Conservation (phyloP, 371 early-diverging fungal genomes). For the Mucor racemosus region DNA sequence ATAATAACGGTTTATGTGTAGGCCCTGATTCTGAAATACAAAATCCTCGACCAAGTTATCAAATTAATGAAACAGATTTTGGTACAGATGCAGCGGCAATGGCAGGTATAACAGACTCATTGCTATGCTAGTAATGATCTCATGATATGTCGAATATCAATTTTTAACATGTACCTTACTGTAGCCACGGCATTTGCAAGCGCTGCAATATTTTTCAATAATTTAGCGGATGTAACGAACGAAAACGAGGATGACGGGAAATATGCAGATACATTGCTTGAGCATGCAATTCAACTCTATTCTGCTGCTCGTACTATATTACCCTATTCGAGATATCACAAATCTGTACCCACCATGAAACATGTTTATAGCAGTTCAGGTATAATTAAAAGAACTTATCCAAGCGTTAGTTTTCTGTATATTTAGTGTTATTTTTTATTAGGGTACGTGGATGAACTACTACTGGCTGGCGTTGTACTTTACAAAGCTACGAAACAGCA, state of each 20-base stretch:
- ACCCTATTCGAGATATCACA: constrained; percentile 47
- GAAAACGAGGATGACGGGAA: constrained; percentile 36
- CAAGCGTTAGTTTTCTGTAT: no score
- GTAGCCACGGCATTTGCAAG: constrained; percentile 57
- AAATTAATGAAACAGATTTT: constrained; percentile 44
- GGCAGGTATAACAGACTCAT: constrained; percentile 25
- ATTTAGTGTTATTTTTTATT: no score
- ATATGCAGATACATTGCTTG: constrained; percentile 43
- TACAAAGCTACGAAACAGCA: constrained; percentile 44
- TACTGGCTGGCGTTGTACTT: constrained; percentile 55
- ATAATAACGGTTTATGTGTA: not conserved
- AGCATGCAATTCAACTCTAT: constrained; percentile 48
- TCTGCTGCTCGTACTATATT: constrained; percentile 27
- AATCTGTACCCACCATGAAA: constrained; percentile 32
- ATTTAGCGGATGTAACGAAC: constrained; percentile 12
- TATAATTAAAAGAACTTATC: not conserved
- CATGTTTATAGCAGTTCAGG: constrained; percentile 45
- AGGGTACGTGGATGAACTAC: constrained; percentile 52
- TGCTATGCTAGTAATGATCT: no score
- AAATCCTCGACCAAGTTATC: constrained; percentile 45
- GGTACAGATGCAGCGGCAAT: constrained; percentile 59
- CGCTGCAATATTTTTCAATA: constrained; percentile 48
- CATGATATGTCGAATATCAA: not conserved
- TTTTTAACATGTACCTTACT: not conserved
- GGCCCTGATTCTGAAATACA: constrained; percentile 41